A percentile compares a stretch with the other conserved stretches of the same genome.
These are phyloP conservation scores for Xylariaceae sp. DNA, from an alignment of 2,329 filamentous ascomycete species.

Conservation along the genomic window DNA sequence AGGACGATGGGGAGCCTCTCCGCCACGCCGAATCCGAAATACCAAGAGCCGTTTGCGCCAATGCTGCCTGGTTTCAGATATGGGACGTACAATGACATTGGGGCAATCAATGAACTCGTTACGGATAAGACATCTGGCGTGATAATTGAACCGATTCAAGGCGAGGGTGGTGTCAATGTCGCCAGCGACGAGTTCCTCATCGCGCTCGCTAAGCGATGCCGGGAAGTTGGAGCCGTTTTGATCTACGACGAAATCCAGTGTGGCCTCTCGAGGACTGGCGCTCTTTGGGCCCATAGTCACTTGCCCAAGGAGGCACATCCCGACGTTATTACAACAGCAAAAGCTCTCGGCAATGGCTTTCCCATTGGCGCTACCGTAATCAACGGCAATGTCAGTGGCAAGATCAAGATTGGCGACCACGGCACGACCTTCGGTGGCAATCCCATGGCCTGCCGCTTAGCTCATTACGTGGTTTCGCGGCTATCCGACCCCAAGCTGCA, in stretches of 20 bases:
- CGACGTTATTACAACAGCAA: conserved; percentile 91
- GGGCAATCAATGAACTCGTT: conserved; percentile 70
- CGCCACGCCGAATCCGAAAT: conserved; percentile 97
- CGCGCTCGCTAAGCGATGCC: conserved; percentile 81
- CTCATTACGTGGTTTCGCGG: conserved; percentile 80
- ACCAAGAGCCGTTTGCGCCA: conserved; percentile 90
- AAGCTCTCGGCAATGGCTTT: conserved; percentile 95
- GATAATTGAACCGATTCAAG: conserved; percentile 95
- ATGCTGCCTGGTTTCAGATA: conserved; percentile 95
- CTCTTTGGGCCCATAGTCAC: conserved; percentile 83
- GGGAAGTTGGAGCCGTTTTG: conserved; percentile 83
- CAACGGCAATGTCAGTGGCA: conserved; percentile 64
- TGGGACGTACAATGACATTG: conserved; percentile 82
- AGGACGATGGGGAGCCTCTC: conserved; percentile 93
- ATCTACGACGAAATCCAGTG: conserved; percentile 98
- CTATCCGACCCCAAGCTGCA: conserved; percentile 74
- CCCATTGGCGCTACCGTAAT: conserved; percentile 83
- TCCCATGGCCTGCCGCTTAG: conserved; percentile 80
- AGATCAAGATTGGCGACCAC: conserved; percentile 75
- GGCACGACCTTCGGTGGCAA: conserved; percentile 95
- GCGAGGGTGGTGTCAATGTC: conserved; percentile 89
- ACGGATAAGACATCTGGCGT: conserved; percentile 89
- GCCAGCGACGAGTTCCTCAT: conserved; percentile 81
- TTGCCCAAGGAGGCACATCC: conserved; percentile 80
- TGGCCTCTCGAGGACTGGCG: conserved; percentile 83